Base-by-base conservation (phyloP, 1,139 yeast species). In the Chernovozyma aurita region DNA sequence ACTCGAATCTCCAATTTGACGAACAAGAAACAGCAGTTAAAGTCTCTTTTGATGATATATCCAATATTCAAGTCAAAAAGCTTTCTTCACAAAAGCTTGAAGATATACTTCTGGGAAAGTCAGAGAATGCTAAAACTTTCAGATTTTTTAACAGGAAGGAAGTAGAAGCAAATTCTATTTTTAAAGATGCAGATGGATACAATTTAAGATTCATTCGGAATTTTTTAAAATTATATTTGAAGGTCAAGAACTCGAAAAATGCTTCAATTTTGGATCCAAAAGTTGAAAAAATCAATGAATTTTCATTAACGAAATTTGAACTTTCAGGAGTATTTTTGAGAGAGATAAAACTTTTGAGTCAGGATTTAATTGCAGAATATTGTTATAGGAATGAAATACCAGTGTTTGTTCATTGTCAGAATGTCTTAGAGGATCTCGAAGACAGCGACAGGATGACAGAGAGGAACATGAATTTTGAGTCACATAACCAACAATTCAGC, bases 121-220 rank as follows among this genome's bases (percentile, higher is more conserved):
- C 54, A 4, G 57, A 55, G 30, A 47, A 53, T 6, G 47, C 59
- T 2, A 55, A 67, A 1, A 20, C 22, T 7, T 65, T 67, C 42
- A 49, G 53, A 25, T 43, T 67, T 4, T 65, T 68, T 40, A 40
- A 38, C 25, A 43, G 46, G 9, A 39, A 41, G 12, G 33, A 28
- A 21, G 27, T 8, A 27, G 31, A n/a, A 32, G 20, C 24, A 34
- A 24, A 34, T 25, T 30, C 28, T 5, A 22, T 46, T 9, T 33
- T 57, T 12, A 50, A 44, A 18, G 51, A 53, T 12, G 52, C 48
- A 2, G 74, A 68, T 43, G 44, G 50, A 22, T 66, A 61, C 36
- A 58, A 62, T 35, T 31, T 70, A n/a, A 58, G 59, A 14, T 59
- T 63, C 40, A 57, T 68, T 15, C 47, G 53, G 44, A 57, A 52